Base-by-base conservation (phyloP, 768 basidiomycete genomes). In the Tylopilus sp. region DNA sequence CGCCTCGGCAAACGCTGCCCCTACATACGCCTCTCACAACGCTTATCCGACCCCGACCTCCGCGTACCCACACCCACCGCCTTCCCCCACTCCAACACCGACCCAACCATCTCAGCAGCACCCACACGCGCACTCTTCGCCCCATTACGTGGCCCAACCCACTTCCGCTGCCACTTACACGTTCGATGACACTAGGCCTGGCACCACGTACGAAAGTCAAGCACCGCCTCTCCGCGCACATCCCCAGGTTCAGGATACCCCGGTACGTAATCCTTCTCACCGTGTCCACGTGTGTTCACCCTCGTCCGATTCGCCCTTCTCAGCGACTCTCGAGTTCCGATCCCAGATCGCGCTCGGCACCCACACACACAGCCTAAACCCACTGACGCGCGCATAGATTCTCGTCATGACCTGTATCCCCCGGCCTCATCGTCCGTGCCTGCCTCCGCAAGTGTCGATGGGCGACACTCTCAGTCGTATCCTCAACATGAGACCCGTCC, bases 31-130 rank as follows among this genome's bases (percentile, higher is more conserved):
- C 16, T 50, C 62, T 38, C 61, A 57, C 16, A 55, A 56, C 24
- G 16, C 56, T 28, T 67, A 63, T 36, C 54, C 56, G 36, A 62
- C 66, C 9, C 65, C 64, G 28, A 64, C 67, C 16, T 67, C 66
- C 31, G 67, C 65, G 14, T 67, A 54, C 52, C 65, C 64, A 21
- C 61, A 54, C 11, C 67, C 62, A 1, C 64, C 67, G 6, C 62
- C 65, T n/a, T 67, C 66, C 1, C 66, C 66, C 44, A 67, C 66
- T 7, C 66, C 65, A 45, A 67, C 66, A 16, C 65, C 66, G 48
- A 69, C 67, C 16, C 66, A 67, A 43, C 54, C 56, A 14, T 42
- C 55, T 2, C 65, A 67, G 16, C 45, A 48, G 6, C 60, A 60
- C n/a, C 7, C 51, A 0, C 63, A 63, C n/a, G n/a, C 50, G 2